Evolutionary conservation across 257 asterid genomes (phyloP).

Genomic region (Salvia hispanica): DNA sequence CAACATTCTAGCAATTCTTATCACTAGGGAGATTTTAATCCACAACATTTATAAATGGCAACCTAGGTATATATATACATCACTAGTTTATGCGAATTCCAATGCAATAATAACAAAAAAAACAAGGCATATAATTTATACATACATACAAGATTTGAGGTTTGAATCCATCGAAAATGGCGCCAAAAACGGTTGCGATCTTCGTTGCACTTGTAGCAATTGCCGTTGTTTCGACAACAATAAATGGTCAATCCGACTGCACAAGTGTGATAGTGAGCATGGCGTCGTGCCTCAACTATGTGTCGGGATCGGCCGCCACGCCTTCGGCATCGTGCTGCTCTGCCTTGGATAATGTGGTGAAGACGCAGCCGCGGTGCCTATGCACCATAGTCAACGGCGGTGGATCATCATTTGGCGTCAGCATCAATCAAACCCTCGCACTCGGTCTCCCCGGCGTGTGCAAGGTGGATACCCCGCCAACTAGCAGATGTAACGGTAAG

Average conservation of each 20-base stretch:
- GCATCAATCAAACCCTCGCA: conserved; percentile 60
- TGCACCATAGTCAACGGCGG: conserved; percentile 57
- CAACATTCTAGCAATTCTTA: not conserved
- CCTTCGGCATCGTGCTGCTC: conserved; percentile 67
- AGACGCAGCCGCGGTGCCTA: conserved; percentile 64
- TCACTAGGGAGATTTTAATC: not conserved
- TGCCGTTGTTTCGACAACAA: conserved; percentile 25
- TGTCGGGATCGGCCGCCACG: conserved; percentile 50
- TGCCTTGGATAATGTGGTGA: conserved; percentile 52
- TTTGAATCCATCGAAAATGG: conserved; percentile 45
- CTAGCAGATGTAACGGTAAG: conserved; percentile 60
- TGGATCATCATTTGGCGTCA: conserved; percentile 50
- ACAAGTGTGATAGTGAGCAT: conserved; percentile 49
- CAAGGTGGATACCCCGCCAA: conserved; percentile 61
- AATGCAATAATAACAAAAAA: not conserved
- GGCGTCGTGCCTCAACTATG: conserved; percentile 71
- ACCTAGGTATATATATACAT: conserved; percentile 24
- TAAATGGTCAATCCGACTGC: conserved; percentile 60
- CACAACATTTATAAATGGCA: not conserved
- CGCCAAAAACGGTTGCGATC: conserved; percentile 32
- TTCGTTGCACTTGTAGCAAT: conserved; percentile 16
- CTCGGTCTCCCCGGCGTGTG: conserved; percentile 58
- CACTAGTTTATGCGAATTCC: not conserved
- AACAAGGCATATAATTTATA: not conserved
- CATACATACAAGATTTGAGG: not conserved